Percentiles rank a stretch among this genome's conserved stretches.
Conservation (phyloP, 2,329 filamentous ascomycete genomes). For the Alternaria sp. region DNA sequence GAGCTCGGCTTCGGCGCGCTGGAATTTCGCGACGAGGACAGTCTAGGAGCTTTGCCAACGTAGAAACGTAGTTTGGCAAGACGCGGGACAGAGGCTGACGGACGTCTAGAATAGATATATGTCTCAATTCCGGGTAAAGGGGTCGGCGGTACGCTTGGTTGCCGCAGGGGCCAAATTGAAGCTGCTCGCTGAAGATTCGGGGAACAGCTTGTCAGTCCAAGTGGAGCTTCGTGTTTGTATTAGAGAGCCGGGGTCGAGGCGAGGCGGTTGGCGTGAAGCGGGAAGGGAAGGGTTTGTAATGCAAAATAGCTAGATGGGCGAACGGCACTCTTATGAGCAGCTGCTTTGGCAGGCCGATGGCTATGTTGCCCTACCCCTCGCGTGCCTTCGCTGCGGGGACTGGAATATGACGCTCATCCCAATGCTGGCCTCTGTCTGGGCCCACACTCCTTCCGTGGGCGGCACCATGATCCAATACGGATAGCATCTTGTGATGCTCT, state of each 20-base stretch:
- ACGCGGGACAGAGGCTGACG: constrained; percentile 12
- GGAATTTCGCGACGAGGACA: constrained; percentile 13
- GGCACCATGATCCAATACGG: constrained; percentile 30
- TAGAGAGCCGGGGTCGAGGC: constrained; percentile 3
- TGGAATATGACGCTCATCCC: constrained; percentile 43
- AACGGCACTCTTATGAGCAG: constrained; percentile 31
- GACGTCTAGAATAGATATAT: constrained; percentile 31
- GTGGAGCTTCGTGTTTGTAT: constrained; percentile 30
- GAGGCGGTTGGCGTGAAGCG: background rate
- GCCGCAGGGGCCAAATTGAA: constrained; percentile 39
- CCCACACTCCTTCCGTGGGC: constrained; percentile 29
- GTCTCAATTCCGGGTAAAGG: constrained; percentile 50
- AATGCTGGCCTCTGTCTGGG: constrained; percentile 40
- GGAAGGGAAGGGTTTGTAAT: constrained; percentile 8
- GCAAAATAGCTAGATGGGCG: constrained; percentile 22
- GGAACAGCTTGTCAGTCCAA: constrained; percentile 37
- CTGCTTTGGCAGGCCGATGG: constrained; percentile 14
- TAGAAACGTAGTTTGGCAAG: constrained; percentile 7
- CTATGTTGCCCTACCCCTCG: constrained; percentile 36
- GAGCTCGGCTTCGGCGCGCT: constrained; percentile 19
- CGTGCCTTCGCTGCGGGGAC: constrained; percentile 41
- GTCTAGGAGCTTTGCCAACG: constrained; percentile 4
- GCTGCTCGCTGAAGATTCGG: constrained; percentile 32
- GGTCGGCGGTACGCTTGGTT: constrained; percentile 42
- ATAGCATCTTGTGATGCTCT: constrained; percentile 23